A percentile compares a stretch with the other conserved stretches of the same genome.
Evolutionary conservation across 1,284 basidiomycete genomes (phyloP).

Genomic region (Pascua guehoae): DNA sequence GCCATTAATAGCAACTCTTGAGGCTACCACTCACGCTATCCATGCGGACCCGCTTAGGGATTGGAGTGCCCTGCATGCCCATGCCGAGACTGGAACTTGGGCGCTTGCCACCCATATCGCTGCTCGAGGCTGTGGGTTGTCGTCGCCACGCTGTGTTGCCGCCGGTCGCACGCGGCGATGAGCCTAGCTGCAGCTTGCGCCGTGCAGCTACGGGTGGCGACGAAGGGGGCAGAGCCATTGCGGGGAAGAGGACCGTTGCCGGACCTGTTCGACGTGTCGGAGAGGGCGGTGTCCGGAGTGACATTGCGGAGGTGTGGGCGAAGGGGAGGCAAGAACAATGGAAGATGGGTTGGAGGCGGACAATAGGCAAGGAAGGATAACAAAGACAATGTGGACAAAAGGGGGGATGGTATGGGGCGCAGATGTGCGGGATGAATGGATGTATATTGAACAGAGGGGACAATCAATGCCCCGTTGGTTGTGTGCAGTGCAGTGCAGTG

Average conservation of each 20-base stretch:
- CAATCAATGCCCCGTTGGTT: too few species aligned
- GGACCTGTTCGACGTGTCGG: too few species aligned
- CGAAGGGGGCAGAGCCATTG: too few species aligned
- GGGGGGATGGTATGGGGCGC: background rate
- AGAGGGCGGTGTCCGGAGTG: too few species aligned
- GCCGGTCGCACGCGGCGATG: background rate
- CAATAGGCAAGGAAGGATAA: slow-evolving; percentile 2
- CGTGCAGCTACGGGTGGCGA: background rate
- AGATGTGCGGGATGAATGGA: background rate
- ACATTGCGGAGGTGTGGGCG: too few species aligned
- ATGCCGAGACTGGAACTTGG: slow-evolving; percentile 16
- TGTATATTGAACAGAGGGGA: background rate
- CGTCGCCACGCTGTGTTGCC: slow-evolving; percentile 1
- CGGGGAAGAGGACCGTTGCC: too few species aligned
- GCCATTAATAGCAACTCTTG: background rate
- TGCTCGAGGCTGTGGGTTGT: background rate
- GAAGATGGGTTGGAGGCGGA: background rate
- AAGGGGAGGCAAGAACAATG: background rate
- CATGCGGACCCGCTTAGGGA: slow-evolving; percentile 4
- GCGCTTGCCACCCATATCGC: background rate
- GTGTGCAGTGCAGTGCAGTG: too few species aligned
- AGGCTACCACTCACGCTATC: background rate
- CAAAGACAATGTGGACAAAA: background rate
- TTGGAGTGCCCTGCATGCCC: slow-evolving; percentile 29
- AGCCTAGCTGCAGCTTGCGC: background rate